Evolutionary conservation across 257 asterid genomes (phyloP).

Genomic region (Haberlea rhodopensis): DNA sequence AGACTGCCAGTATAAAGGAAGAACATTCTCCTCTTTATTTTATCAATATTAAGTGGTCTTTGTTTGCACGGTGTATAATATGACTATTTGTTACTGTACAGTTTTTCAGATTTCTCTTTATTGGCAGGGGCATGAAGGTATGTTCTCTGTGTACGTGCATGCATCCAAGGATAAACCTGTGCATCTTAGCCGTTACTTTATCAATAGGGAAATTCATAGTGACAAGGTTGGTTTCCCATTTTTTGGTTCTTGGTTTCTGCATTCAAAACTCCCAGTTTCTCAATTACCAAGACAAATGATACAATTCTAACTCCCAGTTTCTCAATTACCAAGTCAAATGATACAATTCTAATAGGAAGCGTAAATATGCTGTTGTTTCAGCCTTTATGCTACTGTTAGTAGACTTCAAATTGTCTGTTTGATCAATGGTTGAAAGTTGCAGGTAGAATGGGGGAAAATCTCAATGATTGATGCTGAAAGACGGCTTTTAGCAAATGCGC

Average conservation of each 20-base stretch:
- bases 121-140: conserved; percentile 54
- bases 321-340: background rate
- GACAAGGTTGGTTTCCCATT: conserved; percentile 39
- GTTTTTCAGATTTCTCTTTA: background rate
- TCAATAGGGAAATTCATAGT: conserved; percentile 53
- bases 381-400: background rate
- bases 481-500: conserved; percentile 84
- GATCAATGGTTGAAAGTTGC: conserved; percentile 31
- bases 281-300: too few species aligned
- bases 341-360: background rate
- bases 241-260: background rate
- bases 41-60: background rate
- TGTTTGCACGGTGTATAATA: background rate
- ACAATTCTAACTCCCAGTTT: too few species aligned
- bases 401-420: conserved; percentile 17
- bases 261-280: background rate
- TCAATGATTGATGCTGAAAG: conserved; percentile 99
- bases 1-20: background rate
- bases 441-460: conserved; percentile 98
- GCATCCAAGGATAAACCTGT: conserved; percentile 56
- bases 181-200: conserved; percentile 57
- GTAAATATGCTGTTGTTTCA: background rate
- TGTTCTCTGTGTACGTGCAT: conserved; percentile 58
- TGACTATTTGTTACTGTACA: background rate
- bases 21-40: background rate